Base-by-base conservation (phyloP, 148 eudicot genomes). In the Cornus kousa region DNA sequence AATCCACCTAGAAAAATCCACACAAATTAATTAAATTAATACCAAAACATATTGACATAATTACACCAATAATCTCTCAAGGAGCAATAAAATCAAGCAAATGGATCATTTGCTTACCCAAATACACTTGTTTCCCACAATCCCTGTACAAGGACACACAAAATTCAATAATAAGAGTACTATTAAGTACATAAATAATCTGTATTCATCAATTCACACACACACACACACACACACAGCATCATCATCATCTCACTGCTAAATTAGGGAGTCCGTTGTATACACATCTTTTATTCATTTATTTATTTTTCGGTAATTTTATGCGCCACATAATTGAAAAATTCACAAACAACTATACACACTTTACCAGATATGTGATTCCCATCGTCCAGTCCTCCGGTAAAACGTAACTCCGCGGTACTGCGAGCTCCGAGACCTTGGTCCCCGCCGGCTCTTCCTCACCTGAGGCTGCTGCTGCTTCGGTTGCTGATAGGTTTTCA, bases 351-450 rank as follows among this genome's bases (percentile, higher is more conserved):
- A 17, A 19, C 33, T 20, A 64, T 33, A 55, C 19, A 9, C 8
- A n/a, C 5, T 3, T 16, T 87, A 90, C 98, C 98, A 94, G 82
- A 94, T 94, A 80, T 94, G 98, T 35, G 98, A 92, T 84, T 94
- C 98, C 98, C 98, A 94, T 70, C 98, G 83, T 10, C 98, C 98
- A 70, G 98, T 94, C 64, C 98, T 81, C 43, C 98, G 87, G 79
- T 94, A 94, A 83, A 94, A 94, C 50, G 98, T 94, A 65, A 94
- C 98, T 4, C 98, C 98, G 6, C 98, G 83, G 69, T 94, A 94
- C 87, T 94, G 97, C 31, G 98, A 94, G 82, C 98, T 94, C 80
- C 93, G 66, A 12, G 98, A 94, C 87, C 97, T 82, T 32, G 98
- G 98, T 17, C 98, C 98, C 72, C 98, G 83, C 83, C 98, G 72